Base-by-base conservation (phyloP, 1,284 basidiomycete species). In the Earliella scabrosa region DNA sequence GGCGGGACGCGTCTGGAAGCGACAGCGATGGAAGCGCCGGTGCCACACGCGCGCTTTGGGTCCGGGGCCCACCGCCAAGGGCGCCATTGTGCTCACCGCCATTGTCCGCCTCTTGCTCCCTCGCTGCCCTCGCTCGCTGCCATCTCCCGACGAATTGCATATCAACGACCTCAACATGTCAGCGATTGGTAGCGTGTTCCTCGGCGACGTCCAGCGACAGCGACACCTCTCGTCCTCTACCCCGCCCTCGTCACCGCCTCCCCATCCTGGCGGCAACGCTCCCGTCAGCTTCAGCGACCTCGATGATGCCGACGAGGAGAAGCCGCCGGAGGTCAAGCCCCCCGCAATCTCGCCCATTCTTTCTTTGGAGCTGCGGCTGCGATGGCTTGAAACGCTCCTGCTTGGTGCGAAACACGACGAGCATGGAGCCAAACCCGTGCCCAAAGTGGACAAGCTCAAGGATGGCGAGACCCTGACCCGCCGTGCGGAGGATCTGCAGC, bases 381-480 rank as follows among this genome's bases (percentile, higher is more conserved):
- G 87, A 52, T 91, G 88, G 88, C 73, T 93, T 0, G 90, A 92
- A 67, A 87, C 88, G 11, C 74, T 93, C 50, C 73, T 92, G 7
- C 71, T 85, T 32, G 91, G 90, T 35, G 79, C 87, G 24, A 82
- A 81, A 49, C 79, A 80, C 55, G 79, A 82, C 41, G 61, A 70
- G 66, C 59, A 61, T 60, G 29, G 49, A 32, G 46, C 36, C 40
- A 75, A 74, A 60, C 64, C 68, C 39, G 71, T 73, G 66, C 65
- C 73, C 58, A 77, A 73, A 59, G 69, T 69, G 36, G 66, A 64
- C 23, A 62, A 66, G 38, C 65, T 79, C 53, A 79, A 77, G 63
- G 75, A 73, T 3, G 79, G 80, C 14, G 81, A 83, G 40, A 84
- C 82, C 2, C 72, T 93, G 32, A 66, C 80, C 32, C 76, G 82